These are phyloP conservation scores for Inonotus obliquus DNA, from an alignment of 1,284 basidiomycete species.

Conservation along the genomic window DNA sequence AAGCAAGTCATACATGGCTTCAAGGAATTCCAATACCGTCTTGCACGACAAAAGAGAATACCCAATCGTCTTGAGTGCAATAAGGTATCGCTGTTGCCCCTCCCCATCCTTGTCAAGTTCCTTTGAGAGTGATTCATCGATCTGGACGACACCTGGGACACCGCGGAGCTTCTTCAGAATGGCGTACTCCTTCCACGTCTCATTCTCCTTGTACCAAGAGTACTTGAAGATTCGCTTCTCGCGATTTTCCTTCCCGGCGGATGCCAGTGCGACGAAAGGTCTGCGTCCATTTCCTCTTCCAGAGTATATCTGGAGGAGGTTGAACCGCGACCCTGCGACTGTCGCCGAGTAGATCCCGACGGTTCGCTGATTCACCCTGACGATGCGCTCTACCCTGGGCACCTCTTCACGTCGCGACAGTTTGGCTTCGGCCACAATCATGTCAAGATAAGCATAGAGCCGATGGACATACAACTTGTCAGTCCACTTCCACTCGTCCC, in stretches of 20 bases:
- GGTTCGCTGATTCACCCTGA: too few relatives aligned
- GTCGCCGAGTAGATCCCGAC: too few relatives aligned
- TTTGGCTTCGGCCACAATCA: too few relatives aligned
- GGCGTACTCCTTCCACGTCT: not conserved
- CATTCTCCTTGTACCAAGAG: not conserved
- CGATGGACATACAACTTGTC: too few relatives aligned
- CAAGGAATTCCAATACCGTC: not conserved
- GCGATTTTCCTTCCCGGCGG: not conserved
- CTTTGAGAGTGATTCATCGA: not conserved
- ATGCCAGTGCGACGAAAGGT: not conserved
- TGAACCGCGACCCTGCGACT: not conserved
- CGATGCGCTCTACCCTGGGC: too few relatives aligned
- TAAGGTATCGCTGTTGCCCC: not conserved
- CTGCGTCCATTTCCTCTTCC: conserved; percentile 1
- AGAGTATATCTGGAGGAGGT: not conserved
- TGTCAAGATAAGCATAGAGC: too few relatives aligned
- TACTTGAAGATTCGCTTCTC: not conserved
- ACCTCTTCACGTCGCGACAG: too few relatives aligned
- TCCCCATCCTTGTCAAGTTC: not conserved
- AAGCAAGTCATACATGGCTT: not conserved
- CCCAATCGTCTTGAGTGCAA: not conserved
- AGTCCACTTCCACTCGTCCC: too few relatives aligned
- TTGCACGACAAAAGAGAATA: not conserved
- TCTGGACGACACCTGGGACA: not conserved
- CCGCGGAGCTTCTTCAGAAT: not conserved